These are phyloP conservation scores for Echium plantagineum DNA, from an alignment of 257 asterid species.

Conservation along the genomic window DNA sequence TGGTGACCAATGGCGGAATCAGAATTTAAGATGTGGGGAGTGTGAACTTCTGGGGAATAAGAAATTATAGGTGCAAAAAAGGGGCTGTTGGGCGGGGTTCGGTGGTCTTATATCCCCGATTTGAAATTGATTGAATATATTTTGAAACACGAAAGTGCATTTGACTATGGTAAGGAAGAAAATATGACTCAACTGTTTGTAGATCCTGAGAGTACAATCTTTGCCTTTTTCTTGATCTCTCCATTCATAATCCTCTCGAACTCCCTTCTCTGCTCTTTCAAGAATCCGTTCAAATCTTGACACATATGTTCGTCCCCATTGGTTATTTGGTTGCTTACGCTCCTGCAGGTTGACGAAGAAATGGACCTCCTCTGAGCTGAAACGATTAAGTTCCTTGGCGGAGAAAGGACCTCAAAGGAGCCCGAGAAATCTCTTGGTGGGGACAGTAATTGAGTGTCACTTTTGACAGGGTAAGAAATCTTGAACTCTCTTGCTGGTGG, in stretches of 20 bases:
- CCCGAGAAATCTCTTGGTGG: slow-evolving; percentile 47
- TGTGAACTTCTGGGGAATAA: too few relatives aligned
- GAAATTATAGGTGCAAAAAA: too few relatives aligned
- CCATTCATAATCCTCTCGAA: slow-evolving; percentile 50
- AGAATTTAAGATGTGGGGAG: too few relatives aligned
- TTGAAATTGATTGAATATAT: not conserved
- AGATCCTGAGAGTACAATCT: slow-evolving; percentile 71
- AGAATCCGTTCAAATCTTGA: slow-evolving; percentile 32
- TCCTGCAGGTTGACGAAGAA: slow-evolving; percentile 39
- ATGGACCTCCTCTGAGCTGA: slow-evolving; percentile 48
- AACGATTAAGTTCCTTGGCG: slow-evolving; percentile 54
- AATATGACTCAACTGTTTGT: slow-evolving; percentile 44
- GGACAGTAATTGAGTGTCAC: slow-evolving; percentile 32
- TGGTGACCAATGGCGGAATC: too few relatives aligned
- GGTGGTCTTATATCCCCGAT: too few relatives aligned
- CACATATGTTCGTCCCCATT: slow-evolving; percentile 19
- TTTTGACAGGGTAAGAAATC: slow-evolving; percentile 17
- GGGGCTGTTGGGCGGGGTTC: too few relatives aligned
- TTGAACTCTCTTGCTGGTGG: slow-evolving; percentile 42
- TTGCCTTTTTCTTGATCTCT: slow-evolving; percentile 51
- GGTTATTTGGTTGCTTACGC: slow-evolving; percentile 13
- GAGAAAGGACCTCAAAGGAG: slow-evolving; percentile 33
- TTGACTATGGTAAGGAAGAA: not conserved
- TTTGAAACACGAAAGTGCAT: not conserved
- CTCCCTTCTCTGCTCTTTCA: slow-evolving; percentile 58